Evolutionary conservation across 345 rosid species (phyloP).

Genomic region (Citrus unshiu): DNA sequence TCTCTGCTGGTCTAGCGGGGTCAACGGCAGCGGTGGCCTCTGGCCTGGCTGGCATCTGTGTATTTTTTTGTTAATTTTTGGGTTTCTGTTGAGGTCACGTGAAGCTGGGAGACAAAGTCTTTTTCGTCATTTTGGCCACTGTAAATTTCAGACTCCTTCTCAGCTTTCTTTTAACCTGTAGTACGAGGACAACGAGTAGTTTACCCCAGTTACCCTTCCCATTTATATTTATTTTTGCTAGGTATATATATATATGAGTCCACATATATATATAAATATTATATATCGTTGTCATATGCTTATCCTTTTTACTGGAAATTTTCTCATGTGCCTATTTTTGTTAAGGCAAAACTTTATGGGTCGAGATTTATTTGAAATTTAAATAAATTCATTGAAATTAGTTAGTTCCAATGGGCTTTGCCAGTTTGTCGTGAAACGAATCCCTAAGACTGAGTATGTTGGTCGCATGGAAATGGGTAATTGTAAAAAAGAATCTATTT

Average conservation of each 20-base stretch:
- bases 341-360: background rate
- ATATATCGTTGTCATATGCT: background rate
- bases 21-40: background rate
- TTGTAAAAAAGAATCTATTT: background rate
- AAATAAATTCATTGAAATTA: background rate
- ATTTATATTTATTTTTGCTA: background rate
- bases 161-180: slow-evolving; percentile 4
- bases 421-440: slow-evolving; percentile 5
- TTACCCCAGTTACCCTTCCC: background rate
- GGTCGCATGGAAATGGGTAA: slow-evolving; percentile 28
- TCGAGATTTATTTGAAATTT: background rate
- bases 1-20: slow-evolving; percentile 19
- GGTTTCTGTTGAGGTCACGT: slow-evolving; percentile 31
- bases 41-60: slow-evolving; percentile 7
- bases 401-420: background rate
- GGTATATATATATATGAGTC: background rate
- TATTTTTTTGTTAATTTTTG: background rate
- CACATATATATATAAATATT: too few relatives aligned
- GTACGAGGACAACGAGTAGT: background rate
- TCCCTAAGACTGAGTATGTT: slow-evolving; percentile 43
- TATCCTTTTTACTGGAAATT: too few relatives aligned
- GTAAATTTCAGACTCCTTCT: slow-evolving; percentile 31
- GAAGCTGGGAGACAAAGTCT: slow-evolving; percentile 35
- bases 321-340: background rate
- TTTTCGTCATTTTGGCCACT: slow-evolving; percentile 20